These are phyloP conservation scores for Tuber microsphaerosporum DNA, from an alignment of 495 filamentous ascomycete species.

Conservation along the genomic window DNA sequence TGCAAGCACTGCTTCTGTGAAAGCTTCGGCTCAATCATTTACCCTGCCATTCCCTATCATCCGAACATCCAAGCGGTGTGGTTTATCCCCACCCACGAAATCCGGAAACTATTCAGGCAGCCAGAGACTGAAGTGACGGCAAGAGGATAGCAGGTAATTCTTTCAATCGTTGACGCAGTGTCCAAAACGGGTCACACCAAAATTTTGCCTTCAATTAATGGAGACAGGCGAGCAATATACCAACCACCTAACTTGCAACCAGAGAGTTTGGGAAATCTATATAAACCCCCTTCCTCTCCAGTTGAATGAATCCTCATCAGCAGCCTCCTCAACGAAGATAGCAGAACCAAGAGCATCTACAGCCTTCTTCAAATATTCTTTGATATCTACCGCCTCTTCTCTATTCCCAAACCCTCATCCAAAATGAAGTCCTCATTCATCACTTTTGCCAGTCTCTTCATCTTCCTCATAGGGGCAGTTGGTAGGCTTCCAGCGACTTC, in stretches of 20 bases:
- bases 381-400: not conserved
- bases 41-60: not conserved
- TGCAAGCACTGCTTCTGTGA: not conserved
- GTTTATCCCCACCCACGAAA: not conserved
- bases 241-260: not conserved
- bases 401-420: not conserved
- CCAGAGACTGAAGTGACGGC: not conserved
- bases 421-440: slow-evolving; percentile 1
- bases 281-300: not conserved
- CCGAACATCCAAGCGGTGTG: not conserved
- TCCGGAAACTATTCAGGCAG: not conserved
- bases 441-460: not conserved
- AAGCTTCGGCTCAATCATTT: not conserved
- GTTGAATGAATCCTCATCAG: not conserved
- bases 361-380: not conserved
- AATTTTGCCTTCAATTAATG: not conserved
- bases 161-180: not conserved
- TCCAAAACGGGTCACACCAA: not conserved
- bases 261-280: not conserved
- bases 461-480: not conserved
- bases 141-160: not conserved
- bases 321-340: not conserved
- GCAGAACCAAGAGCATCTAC: not conserved
- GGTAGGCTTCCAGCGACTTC: not conserved
- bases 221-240: not conserved